phyloP scores from a whole-genome alignment of 1,284 basidiomycete species.

The Austroboletus rostrupii region DNA sequence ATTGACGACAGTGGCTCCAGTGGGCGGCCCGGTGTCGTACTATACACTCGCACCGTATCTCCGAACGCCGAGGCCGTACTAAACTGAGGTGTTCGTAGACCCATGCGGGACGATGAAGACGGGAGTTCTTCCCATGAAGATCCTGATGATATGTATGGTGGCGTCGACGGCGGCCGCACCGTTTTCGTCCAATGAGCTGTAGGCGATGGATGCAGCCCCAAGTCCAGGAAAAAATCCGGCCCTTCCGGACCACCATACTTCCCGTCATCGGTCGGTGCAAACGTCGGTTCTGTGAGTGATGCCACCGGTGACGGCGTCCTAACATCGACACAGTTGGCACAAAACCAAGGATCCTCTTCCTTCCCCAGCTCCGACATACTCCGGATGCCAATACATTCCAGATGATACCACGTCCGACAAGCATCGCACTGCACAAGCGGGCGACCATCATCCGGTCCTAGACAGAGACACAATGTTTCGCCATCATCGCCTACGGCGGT shows the following conservation, averaged over 20 bases:
- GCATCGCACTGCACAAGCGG: slow-evolving; percentile 74
- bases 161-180: slow-evolving; percentile 41
- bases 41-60: slow-evolving; percentile 42
- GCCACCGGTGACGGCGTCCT: slow-evolving; percentile 38
- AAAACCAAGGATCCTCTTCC: slow-evolving; percentile 76
- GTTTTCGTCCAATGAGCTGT: slow-evolving; percentile 38
- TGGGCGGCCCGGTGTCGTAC: slow-evolving; percentile 36
- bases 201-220: slow-evolving; percentile 50
- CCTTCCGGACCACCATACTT: slow-evolving; percentile 26
- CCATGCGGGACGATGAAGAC: slow-evolving; percentile 33
- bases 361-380: slow-evolving; percentile 59
- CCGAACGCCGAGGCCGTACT: slow-evolving; percentile 30
- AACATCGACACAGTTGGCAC: slow-evolving; percentile 47
- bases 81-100: slow-evolving; percentile 50
- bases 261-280: slow-evolving; percentile 57
- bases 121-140: slow-evolving; percentile 43
- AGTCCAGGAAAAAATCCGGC: slow-evolving; percentile 55
- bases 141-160: slow-evolving; percentile 41
- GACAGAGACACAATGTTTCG: slow-evolving; percentile 62
- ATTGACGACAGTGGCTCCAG: slow-evolving; percentile 31
- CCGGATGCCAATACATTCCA: slow-evolving; percentile 67
- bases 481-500: slow-evolving; percentile 37
- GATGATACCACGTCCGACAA: slow-evolving; percentile 74
- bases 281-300: slow-evolving; percentile 51
- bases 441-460: slow-evolving; percentile 58